Evolutionary conservation across 1,284 basidiomycete species (phyloP).

Genomic region (Schizophyllum amplum): DNA sequence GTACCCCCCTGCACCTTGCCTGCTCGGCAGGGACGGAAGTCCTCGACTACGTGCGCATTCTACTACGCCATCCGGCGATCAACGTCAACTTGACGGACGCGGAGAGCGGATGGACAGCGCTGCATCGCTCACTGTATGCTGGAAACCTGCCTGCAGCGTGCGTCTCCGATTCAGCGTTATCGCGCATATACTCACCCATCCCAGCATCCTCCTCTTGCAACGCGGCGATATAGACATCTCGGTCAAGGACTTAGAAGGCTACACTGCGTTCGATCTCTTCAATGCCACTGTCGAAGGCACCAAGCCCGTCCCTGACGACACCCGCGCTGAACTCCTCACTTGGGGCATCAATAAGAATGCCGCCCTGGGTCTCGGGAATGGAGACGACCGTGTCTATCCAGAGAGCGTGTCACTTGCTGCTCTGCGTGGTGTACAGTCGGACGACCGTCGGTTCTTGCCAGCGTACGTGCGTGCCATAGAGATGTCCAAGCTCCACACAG

Average conservation of each 20-base stretch:
- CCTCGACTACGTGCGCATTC: slow-evolving; percentile 72
- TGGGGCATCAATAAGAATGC: slow-evolving; percentile 95
- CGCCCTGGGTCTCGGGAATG: slow-evolving; percentile 77
- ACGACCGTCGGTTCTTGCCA: slow-evolving; percentile 37
- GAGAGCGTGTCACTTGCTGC: slow-evolving; percentile 65
- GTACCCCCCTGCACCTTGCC: slow-evolving; percentile 82
- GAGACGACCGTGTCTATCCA: slow-evolving; percentile 72
- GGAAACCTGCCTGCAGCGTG: slow-evolving; percentile 79
- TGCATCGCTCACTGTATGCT: slow-evolving; percentile 86
- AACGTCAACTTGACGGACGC: slow-evolving; percentile 79
- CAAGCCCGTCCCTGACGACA: slow-evolving; percentile 42
- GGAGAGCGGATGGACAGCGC: slow-evolving; percentile 87
- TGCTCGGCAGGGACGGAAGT: slow-evolving; percentile 51
- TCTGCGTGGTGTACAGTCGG: slow-evolving; percentile 24
- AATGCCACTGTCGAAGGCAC: slow-evolving; percentile 81
- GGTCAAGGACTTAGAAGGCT: slow-evolving; percentile 84
- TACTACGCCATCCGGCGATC: slow-evolving; percentile 74
- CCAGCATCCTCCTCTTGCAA: slow-evolving; percentile 66
- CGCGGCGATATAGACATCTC: slow-evolving; percentile 68
- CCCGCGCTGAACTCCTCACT: slow-evolving; percentile 64
- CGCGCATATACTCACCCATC: slow-evolving; percentile 3
- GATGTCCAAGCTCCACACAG: slow-evolving; percentile 83
- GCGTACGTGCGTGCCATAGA: slow-evolving; percentile 56
- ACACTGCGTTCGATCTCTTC: slow-evolving; percentile 91
- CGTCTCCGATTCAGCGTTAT: slow-evolving; percentile 18